A percentile compares a stretch with the other conserved stretches of the same genome.
phyloP scores from a whole-genome alignment of 2,329 filamentous ascomycete species.

The Amphichorda felina region DNA sequence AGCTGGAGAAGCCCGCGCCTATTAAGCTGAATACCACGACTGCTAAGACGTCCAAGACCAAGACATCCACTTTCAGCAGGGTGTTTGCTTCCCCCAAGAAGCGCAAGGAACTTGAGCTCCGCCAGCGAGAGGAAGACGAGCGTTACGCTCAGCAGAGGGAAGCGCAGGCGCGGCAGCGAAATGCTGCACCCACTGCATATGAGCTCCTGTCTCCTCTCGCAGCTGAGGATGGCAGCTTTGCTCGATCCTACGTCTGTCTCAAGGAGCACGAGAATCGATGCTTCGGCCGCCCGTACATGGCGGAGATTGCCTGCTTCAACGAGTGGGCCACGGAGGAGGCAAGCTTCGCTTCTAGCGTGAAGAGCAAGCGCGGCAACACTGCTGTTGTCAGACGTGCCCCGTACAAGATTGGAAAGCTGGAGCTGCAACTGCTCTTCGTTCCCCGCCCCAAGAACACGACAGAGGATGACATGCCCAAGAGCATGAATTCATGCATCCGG shows the following conservation, averaged over 20 bases:
- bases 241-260: conserved; percentile 82
- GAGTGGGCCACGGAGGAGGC: conserved; percentile 93
- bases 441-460: conserved; percentile 77
- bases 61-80: conserved; percentile 81
- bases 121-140: conserved; percentile 73
- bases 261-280: conserved; percentile 84
- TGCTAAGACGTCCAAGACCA: conserved; percentile 51
- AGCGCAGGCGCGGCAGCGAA: conserved; percentile 49
- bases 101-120: conserved; percentile 84
- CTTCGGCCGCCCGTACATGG: conserved; percentile 77
- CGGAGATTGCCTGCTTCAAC: conserved; percentile 92
- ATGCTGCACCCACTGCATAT: conserved; percentile 61
- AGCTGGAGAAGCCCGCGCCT: conserved; percentile 71
- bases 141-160: conserved; percentile 54
- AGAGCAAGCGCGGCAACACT: conserved; percentile 75
- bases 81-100: conserved; percentile 94
- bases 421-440: conserved; percentile 88
- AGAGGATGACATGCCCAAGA: conserved; percentile 98
- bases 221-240: conserved; percentile 87
- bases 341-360: conserved; percentile 69
- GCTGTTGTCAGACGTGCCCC: conserved; percentile 71
- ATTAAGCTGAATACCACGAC: conserved; percentile 43
- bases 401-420: conserved; percentile 93
- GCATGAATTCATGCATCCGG: conserved; percentile 91
- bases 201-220: conserved; percentile 80